Percentiles rank a stretch among this genome's conserved stretches.
Evolutionary conservation across 495 filamentous ascomycete genomes (phyloP).

Genomic region (Astrocystis sublimbata): DNA sequence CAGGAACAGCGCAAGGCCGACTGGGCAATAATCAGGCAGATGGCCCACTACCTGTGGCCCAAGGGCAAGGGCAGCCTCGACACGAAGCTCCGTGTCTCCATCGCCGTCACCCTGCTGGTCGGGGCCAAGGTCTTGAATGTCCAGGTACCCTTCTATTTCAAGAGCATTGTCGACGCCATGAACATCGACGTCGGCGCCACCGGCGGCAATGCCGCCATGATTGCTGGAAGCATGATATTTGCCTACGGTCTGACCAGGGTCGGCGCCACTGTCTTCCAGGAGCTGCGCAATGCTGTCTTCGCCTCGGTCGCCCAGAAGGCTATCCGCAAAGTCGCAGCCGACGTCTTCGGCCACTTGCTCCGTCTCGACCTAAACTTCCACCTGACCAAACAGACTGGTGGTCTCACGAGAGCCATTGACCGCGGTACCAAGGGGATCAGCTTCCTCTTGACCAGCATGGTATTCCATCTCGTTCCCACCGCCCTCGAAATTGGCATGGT

Average conservation of each 20-base stretch:
- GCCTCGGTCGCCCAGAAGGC: slow-evolving; percentile 96
- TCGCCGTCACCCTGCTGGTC: slow-evolving; percentile 77
- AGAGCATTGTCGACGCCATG: slow-evolving; percentile 94
- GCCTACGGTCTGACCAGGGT: slow-evolving; percentile 89
- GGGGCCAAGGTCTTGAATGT: slow-evolving; percentile 96
- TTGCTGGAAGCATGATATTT: slow-evolving; percentile 88
- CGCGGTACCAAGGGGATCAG: slow-evolving; percentile 97
- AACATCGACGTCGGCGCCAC: slow-evolving; percentile 85
- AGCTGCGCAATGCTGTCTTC: slow-evolving; percentile 93
- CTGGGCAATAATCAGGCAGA: slow-evolving; percentile 98
- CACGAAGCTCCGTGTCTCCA: slow-evolving; percentile 79
- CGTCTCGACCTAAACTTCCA: slow-evolving; percentile 92
- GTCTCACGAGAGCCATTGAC: slow-evolving; percentile 91
- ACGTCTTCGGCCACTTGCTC: slow-evolving; percentile 89
- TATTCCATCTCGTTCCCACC: slow-evolving; percentile 94
- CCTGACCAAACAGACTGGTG: slow-evolving; percentile 89
- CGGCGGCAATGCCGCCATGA: slow-evolving; percentile 82
- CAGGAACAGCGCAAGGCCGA: slow-evolving; percentile 94
- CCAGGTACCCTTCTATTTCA: slow-evolving; percentile 98
- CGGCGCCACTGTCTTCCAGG: slow-evolving; percentile 82
- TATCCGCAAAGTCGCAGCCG: slow-evolving; percentile 84
- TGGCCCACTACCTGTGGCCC: slow-evolving; percentile 96
- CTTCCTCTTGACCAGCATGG: slow-evolving; percentile 95
- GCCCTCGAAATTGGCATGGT: slow-evolving; percentile 93
- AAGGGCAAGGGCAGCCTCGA: slow-evolving; percentile 75